A percentile compares a stretch with the other conserved stretches of the same genome.
Conservation (phyloP, 495 filamentous ascomycete species). For the Xylaria bambusicola region DNA sequence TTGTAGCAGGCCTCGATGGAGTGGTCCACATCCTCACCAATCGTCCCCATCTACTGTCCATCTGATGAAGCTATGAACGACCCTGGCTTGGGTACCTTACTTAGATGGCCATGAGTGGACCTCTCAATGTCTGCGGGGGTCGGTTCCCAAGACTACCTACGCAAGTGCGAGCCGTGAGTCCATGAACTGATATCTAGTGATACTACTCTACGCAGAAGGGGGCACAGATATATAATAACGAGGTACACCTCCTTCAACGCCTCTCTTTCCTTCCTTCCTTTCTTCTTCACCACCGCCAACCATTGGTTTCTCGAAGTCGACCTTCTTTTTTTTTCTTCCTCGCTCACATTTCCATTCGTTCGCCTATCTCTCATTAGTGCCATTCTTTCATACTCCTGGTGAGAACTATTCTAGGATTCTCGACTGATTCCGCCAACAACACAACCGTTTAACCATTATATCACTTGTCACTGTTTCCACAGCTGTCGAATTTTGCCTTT, state of each 20-base stretch:
- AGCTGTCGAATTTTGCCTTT: no score
- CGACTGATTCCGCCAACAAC: background rate
- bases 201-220: conserved; percentile 1
- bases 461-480: no score
- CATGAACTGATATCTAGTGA: background rate
- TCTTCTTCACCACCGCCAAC: conserved; percentile 16
- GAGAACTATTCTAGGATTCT: conserved; percentile 22
- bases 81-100: background rate
- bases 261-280: background rate
- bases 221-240: conserved; percentile 29
- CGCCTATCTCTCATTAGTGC: conserved; percentile 14
- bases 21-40: background rate
- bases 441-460: no score
- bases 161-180: background rate
- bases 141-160: background rate
- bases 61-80: background rate
- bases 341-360: conserved; percentile 17
- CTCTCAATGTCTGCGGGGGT: no score
- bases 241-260: background rate
- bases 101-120: no score
- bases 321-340: conserved; percentile 15
- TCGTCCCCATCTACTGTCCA: no score
- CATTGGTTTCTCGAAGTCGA: conserved; percentile 28
- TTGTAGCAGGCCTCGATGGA: no score
- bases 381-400: conserved; percentile 31